These are phyloP conservation scores for Tetrastigma voinierianum DNA, from an alignment of 164 flowering plant species.

Conservation along the genomic window DNA sequence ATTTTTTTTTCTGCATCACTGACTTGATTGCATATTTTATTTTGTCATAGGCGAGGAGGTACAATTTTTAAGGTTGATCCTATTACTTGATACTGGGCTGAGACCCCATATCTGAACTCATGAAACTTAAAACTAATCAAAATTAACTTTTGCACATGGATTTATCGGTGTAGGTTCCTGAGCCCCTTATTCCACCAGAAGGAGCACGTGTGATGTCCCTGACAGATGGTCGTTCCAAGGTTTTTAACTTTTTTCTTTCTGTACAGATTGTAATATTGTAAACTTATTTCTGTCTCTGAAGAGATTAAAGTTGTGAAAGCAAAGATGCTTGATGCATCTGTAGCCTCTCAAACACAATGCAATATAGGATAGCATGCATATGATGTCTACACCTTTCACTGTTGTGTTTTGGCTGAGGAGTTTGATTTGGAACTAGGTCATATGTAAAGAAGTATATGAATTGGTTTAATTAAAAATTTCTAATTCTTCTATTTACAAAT, in stretches of 20 bases:
- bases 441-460: background rate
- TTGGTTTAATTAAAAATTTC: background rate
- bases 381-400: too few species aligned
- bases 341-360: too few species aligned
- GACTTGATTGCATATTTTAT: constrained; percentile 25
- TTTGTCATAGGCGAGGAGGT: constrained; percentile 72
- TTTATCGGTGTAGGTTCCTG: constrained; percentile 70
- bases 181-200: constrained; percentile 87
- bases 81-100: constrained; percentile 24
- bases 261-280: background rate
- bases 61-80: constrained; percentile 75
- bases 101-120: constrained; percentile 14
- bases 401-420: too few species aligned
- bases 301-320: too few species aligned
- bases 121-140: constrained; percentile 8
- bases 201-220: constrained; percentile 98
- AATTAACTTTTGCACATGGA: constrained; percentile 10
- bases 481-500: background rate
- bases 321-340: too few species aligned
- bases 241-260: constrained; percentile 15
- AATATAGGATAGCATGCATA: too few species aligned
- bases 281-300: background rate
- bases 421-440: background rate
- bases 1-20: constrained; percentile 10
- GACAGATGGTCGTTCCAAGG: constrained; percentile 95